Evolutionary conservation across 2,329 filamentous ascomycete genomes (phyloP).

Genomic region (Ophiosphaerella narmari): DNA sequence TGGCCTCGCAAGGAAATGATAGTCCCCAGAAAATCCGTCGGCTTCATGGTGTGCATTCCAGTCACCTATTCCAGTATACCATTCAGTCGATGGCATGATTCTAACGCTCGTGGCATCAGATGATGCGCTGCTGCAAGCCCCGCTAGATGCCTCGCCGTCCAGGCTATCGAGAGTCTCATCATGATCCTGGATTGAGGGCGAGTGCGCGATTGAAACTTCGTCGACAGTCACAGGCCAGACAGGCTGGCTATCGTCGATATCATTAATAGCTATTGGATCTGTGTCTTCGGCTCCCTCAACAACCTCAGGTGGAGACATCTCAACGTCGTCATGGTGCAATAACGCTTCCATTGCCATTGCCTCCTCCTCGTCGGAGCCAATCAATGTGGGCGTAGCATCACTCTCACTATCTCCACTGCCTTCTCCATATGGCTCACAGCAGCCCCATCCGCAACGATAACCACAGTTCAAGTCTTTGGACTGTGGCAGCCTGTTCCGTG

Average conservation of each 20-base stretch:
- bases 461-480: conserved; percentile 28
- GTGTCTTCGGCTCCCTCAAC: background rate
- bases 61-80: conserved; percentile 24
- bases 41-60: conserved; percentile 10
- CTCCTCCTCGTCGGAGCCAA: conserved; percentile 1
- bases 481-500: conserved; percentile 23
- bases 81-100: conserved; percentile 18
- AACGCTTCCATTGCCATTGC: conserved; percentile 2
- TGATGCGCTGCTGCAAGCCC: conserved; percentile 11
- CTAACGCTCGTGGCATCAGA: conserved; percentile 16
- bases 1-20: conserved; percentile 31
- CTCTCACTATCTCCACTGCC: conserved; percentile 13
- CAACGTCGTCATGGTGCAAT: background rate
- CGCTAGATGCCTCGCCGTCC: conserved; percentile 15
- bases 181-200: background rate
- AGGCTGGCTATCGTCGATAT: background rate
- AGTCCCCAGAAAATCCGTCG: conserved; percentile 9
- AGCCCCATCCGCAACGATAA: conserved; percentile 30
- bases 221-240: background rate
- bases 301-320: background rate
- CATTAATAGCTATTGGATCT: background rate
- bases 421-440: conserved; percentile 11
- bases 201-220: background rate
- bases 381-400: conserved; percentile 3
- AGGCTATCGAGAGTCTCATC: conserved; percentile 12